Evolutionary conservation across 768 basidiomycete species (phyloP), one percentile per base, ranked within the genome.

Genomic region (Clathrus columnatus): DNA sequence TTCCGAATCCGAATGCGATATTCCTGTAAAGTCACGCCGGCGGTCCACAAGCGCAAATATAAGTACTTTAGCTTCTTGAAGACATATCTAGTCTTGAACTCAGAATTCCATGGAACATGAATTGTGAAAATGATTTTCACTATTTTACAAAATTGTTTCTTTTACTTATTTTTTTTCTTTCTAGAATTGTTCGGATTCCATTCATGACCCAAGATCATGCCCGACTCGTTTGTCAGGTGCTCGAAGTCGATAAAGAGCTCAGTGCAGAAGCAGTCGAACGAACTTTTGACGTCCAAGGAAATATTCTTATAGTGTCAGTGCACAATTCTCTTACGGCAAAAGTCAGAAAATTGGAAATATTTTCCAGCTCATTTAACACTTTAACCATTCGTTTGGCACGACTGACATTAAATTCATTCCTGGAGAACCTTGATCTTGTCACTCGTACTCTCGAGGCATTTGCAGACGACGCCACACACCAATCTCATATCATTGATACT

Each of bases 381-480:
- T 71, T 90, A 52, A 96, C 92, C 0, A 74, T 94, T 57, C 83
- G 93, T 30, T 72, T 95, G n/a, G 84, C 90, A 2, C 80, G 93
- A 54, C 74, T 96, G 48, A 81, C 85, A 0, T 75, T 87, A 48
- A 96, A 96, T 62, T 84, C 83, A 14, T 94, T 89, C 69, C 75
- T 96, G 47, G 92, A 95, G 65, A 93, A 92, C 62, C 77, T 92
- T 28, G 90, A 94, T 65, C 75, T 96, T 30, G 81, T 94, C 48
- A 77, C 85, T 11, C 82, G 88, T 41, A 94, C 91, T 18, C 74
- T 96, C 58, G 79, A 80, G 47, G 82, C 84, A 59, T 95, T 93
- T 67, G 84, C 83, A 10, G 81, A 84, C 53, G 81, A 84, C 55
- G 83, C 85, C 17, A 77, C 36, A 8, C 4, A 41, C n/a, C 30